Base-by-base conservation (phyloP, 768 basidiomycete genomes). In the Suillus clintonianus region DNA sequence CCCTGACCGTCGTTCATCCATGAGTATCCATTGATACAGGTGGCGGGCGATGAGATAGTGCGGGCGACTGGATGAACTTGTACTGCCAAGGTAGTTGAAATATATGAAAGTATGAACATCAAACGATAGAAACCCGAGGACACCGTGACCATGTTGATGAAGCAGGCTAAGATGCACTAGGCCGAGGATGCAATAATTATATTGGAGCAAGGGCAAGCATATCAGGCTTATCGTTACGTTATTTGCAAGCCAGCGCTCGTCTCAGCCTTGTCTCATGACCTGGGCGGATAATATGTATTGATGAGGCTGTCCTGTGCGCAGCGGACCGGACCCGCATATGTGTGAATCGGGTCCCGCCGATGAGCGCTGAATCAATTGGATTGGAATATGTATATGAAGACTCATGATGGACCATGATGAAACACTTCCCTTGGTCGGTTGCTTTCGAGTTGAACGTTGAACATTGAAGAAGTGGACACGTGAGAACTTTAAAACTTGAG, bases 1-100 rank as follows among this genome's bases (percentile, higher is more conserved):
- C 36, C 30, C 17, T 69, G 66, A 1, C 39, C 48, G 19, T 66
- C 68, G 32, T 73, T 42, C 74, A 75, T 75, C 74, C 74, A 75
- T 6, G 41, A 36, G 64, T 71, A 71, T 3, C 50, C 60, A 5
- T 54, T 0, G 19, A 34, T 53, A 55, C 74, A 75, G 0, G 55
- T 58, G 30, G 67, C 74, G 59, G 41, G 34, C 2, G 74, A 64
- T 14, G 36, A 11, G 11, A 65, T 42, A 14, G 3, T 5, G 4
- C 71, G 68, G 11, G 61, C n/a, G 15, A 62, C 57, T 30, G 70
- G 69, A 24, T 54, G 69, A 6, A 34, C 17, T 10, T 57, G 42
- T 62, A 61, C 54, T 14, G 59, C 69, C 37, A 56, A 17, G 37
- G n/a, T 34, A 14, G 19, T 53, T 11, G 19, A 36, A 13, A 56